Base-by-base conservation (phyloP, 1,284 basidiomycete species). In the Rhodotorula glutinis region DNA sequence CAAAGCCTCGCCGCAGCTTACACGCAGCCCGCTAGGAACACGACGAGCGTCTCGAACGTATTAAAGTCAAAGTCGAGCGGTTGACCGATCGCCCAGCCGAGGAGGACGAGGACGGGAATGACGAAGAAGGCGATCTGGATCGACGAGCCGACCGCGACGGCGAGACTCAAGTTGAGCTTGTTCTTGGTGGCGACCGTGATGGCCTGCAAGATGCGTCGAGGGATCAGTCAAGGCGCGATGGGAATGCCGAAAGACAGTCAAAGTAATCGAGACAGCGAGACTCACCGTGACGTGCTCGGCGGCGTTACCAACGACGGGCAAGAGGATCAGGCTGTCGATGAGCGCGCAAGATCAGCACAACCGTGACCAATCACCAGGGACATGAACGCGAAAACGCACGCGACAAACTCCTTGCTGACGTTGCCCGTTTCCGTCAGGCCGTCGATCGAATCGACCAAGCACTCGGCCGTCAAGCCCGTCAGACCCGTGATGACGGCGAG, bases 151-250 rank as follows among this genome's bases (percentile, higher is more conserved):
- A 63, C 56, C 7, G 67, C 63, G n/a, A 69, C 58, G 10, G 63
- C 61, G 49, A 69, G 53, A 16, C 82, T 70, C 85, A 86, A 59
- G 91, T 74, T 74, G 79, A 82, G 76, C 67, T 82, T 81, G 73
- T 81, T 81, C 79, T 92, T 91, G 70, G 91, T 86, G 0, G 91
- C 91, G 10, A 92, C 90, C 5, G 88, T 89, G 67, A 94, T 89
- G 29, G 91, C 90, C 63, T n/a, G 53, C 38, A 29, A 3, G 11
- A 2, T 16, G 25, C 25, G n/a, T 25, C 27, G 43, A n/a, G n/a
- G 25, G 29, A 17, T n/a, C 1, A 29, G 19, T n/a, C n/a, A n/a
- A n/a, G n/a, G n/a, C n/a, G n/a, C n/a, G n/a, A n/a, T n/a, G n/a
- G n/a, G n/a, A n/a, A n/a, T n/a, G n/a, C n/a, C n/a, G n/a, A n/a